Evolutionary conservation across 2,329 filamentous ascomycete genomes (phyloP).

Genomic region (Blumeria graminis): DNA sequence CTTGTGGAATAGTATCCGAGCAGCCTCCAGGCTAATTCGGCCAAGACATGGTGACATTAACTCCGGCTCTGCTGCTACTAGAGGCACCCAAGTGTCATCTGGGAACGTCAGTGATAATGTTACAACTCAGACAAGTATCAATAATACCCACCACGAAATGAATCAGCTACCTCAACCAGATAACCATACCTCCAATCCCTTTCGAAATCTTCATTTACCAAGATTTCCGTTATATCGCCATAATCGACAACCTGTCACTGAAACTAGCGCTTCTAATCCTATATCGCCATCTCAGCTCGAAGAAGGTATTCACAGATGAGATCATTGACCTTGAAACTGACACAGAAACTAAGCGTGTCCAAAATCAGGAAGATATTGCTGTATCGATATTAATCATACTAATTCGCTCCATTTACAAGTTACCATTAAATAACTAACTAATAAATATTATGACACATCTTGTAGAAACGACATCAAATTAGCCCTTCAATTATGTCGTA

Average conservation of each 20-base stretch:
- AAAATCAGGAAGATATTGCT: neutral
- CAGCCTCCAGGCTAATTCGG: constrained; percentile 7
- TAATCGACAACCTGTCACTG: constrained; percentile 5
- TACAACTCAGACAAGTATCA: too few relatives aligned
- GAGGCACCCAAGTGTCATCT: too few relatives aligned
- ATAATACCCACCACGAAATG: too few relatives aligned
- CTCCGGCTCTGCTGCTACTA: too few relatives aligned
- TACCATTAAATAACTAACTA: too few relatives aligned
- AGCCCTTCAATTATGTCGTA: too few relatives aligned
- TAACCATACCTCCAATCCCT: constrained; percentile 6
- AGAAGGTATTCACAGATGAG: constrained; percentile 11
- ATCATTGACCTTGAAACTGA: neutral
- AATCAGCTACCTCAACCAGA: too few relatives aligned
- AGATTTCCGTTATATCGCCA: constrained; percentile 7
- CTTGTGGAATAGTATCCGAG: constrained; percentile 12
- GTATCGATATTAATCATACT: neutral
- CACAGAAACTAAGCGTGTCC: neutral
- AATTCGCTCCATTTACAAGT: neutral
- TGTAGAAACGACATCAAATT: too few relatives aligned
- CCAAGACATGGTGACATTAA: neutral
- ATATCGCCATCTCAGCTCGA: constrained; percentile 16
- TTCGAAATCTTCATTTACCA: constrained; percentile 9
- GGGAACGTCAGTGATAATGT: too few relatives aligned
- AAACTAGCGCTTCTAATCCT: constrained; percentile 2
- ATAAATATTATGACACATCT: too few relatives aligned